A percentile compares a stretch with the other conserved stretches of the same genome.
These are phyloP conservation scores for Fusarium incarnatum DNA, from an alignment of 2,329 filamentous ascomycete genomes.

Conservation along the genomic window DNA sequence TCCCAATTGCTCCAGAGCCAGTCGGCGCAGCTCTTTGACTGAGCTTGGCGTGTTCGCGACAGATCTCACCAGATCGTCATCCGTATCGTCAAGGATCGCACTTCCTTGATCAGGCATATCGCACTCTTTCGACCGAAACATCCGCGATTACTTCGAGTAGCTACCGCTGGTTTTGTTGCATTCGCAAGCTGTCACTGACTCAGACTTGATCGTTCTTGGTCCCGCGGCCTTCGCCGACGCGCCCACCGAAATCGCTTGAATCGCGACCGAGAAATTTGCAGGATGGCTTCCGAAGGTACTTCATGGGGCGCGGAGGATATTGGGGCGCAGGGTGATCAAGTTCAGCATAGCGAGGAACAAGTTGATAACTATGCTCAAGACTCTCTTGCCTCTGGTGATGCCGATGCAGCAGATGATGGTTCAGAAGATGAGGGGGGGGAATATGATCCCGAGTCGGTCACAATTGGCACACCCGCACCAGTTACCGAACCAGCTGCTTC, in stretches of 20 bases:
- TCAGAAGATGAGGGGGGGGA: slow-evolving; percentile 67
- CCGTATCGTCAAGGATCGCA: slow-evolving; percentile 20
- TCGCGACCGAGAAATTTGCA: slow-evolving; percentile 31
- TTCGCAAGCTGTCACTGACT: slow-evolving; percentile 5
- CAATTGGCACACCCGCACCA: slow-evolving; percentile 57
- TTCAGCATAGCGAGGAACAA: slow-evolving; percentile 67
- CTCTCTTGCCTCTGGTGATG: slow-evolving; percentile 62
- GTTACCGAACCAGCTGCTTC: slow-evolving; percentile 47
- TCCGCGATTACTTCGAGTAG: background rate
- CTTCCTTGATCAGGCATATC: slow-evolving; percentile 4
- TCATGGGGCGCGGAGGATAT: slow-evolving; percentile 66
- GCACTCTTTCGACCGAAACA: slow-evolving; percentile 11
- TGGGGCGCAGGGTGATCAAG: slow-evolving; percentile 66
- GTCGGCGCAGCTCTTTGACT: slow-evolving; percentile 27
- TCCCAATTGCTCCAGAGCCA: slow-evolving; percentile 14
- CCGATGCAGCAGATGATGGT: slow-evolving; percentile 61
- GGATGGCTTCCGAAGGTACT: slow-evolving; percentile 57
- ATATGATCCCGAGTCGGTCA: slow-evolving; percentile 69
- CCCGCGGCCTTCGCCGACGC: slow-evolving; percentile 23
- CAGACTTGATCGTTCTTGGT: slow-evolving; percentile 8
- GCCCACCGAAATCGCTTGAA: slow-evolving; percentile 17
- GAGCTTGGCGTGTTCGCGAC: slow-evolving; percentile 37
- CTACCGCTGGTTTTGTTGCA: background rate
- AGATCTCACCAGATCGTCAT: slow-evolving; percentile 25
- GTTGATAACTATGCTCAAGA: slow-evolving; percentile 62